A percentile compares a stretch with the other conserved stretches of the same genome.
phyloP scores from a whole-genome alignment of 768 basidiomycete genomes.

The Suillus cothurnatus region DNA sequence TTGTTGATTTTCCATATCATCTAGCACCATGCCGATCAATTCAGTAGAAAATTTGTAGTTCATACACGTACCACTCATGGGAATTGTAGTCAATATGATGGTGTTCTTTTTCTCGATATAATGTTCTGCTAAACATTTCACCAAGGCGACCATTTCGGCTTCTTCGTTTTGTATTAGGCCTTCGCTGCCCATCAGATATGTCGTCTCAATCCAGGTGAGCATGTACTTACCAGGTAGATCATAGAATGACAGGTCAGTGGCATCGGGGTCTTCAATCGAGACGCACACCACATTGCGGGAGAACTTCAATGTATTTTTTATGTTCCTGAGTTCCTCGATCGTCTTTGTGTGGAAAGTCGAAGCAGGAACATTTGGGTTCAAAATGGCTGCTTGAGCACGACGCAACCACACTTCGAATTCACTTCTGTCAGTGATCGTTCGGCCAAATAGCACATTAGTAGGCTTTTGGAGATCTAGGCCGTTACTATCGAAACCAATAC shows the following conservation, averaged over 20 bases:
- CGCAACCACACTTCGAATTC: slow-evolving; percentile 56
- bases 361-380: slow-evolving; percentile 43
- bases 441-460: slow-evolving; percentile 43
- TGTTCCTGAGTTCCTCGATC: slow-evolving; percentile 8
- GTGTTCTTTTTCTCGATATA: slow-evolving; percentile 50
- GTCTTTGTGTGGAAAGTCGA: slow-evolving; percentile 22
- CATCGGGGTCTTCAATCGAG: slow-evolving; percentile 39
- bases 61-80: slow-evolving; percentile 49
- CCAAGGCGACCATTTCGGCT: slow-evolving; percentile 42
- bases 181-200: slow-evolving; percentile 16
- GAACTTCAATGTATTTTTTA: slow-evolving; percentile 30
- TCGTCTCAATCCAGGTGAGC: not conserved
- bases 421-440: slow-evolving; percentile 38
- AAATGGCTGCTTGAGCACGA: slow-evolving; percentile 60
- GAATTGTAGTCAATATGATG: slow-evolving; percentile 54
- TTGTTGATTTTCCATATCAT: slow-evolving; percentile 62
- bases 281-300: slow-evolving; percentile 45
- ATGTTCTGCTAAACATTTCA: slow-evolving; percentile 50
- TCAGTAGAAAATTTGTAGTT: not conserved
- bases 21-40: slow-evolving; percentile 27
- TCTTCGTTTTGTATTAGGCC: slow-evolving; percentile 57
- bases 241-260: slow-evolving; percentile 42
- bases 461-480: slow-evolving; percentile 29
- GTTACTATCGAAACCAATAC: slow-evolving; percentile 39
- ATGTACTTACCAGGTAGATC: slow-evolving; percentile 40